These are phyloP conservation scores for Sugiyamaella boreocaroliniensis DNA, from an alignment of 805 yeast genomes.

Conservation along the genomic window DNA sequence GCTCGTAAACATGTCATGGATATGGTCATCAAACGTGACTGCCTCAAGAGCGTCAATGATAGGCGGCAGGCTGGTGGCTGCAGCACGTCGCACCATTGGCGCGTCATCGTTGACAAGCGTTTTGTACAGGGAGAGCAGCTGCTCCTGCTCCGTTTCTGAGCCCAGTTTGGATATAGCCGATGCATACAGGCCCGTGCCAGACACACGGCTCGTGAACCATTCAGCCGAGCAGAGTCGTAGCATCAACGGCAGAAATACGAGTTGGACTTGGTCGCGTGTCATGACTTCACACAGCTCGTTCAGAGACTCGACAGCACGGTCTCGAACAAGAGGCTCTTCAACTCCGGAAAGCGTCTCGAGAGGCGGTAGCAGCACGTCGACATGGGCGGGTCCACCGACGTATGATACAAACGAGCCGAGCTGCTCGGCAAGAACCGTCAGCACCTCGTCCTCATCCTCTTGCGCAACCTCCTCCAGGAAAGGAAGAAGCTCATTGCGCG, in stretches of 20 bases:
- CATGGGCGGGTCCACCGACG: conserved; percentile 74
- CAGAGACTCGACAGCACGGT: conserved; percentile 83
- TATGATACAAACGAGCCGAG: conserved; percentile 81
- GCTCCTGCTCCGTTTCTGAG: conserved; percentile 36
- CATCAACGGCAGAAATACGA: conserved; percentile 67
- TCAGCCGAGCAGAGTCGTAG: conserved; percentile 75
- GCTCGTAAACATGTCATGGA: conserved; percentile 74
- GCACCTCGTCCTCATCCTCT: conserved; percentile 97
- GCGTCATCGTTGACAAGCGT: conserved; percentile 82
- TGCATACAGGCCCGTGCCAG: conserved; percentile 83
- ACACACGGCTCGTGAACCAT: conserved; percentile 92
- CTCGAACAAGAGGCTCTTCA: conserved; percentile 95
- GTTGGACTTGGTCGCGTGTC: conserved; percentile 50
- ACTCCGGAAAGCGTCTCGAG: conserved; percentile 81
- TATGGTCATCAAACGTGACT: conserved; percentile 43
- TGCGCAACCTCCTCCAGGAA: conserved; percentile 61
- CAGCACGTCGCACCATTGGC: conserved; percentile 96
- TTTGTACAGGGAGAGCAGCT: conserved; percentile 58
- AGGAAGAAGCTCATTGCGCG: conserved; percentile 82
- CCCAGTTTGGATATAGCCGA: conserved; percentile 41
- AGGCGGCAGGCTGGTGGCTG: conserved; percentile 76
- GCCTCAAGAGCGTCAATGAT: conserved; percentile 52
- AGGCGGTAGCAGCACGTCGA: conserved; percentile 51
- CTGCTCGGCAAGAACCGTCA: conserved; percentile 87
- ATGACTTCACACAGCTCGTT: conserved; percentile 50